phyloP scores from a whole-genome alignment of 2,329 filamentous ascomycete species.

The Monilinia vaccinii-corymbosi region DNA sequence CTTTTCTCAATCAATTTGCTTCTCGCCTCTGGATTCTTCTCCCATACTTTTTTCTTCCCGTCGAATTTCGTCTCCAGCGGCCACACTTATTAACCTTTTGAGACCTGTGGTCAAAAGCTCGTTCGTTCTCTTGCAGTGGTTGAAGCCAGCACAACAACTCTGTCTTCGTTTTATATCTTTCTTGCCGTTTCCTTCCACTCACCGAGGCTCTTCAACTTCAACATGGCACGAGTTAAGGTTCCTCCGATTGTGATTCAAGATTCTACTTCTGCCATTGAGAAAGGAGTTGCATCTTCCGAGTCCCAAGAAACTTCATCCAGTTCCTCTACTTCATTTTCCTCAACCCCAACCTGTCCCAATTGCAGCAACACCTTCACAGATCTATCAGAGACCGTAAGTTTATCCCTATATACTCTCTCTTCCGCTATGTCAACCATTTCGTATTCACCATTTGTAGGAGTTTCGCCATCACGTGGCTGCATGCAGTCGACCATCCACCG shows the following conservation, averaged over 20 bases:
- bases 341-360: conserved; percentile 10
- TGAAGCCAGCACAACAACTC: conserved; percentile 4
- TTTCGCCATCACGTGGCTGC: conserved; percentile 25
- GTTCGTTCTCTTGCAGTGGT: background rate
- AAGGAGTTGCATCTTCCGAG: conserved; percentile 8
- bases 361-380: conserved; percentile 10
- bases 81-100: conserved; percentile 2
- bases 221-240: conserved; percentile 13
- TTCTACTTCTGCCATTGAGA: background rate
- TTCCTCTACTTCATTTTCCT: conserved; percentile 8
- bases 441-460: conserved; percentile 23
- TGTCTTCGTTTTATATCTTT: background rate
- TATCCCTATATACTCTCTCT: background rate
- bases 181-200: background rate
- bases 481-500: conserved; percentile 19
- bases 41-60: background rate
- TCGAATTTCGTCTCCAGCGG: background rate
- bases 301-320: conserved; percentile 9
- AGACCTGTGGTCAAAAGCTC: conserved; percentile 2
- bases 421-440: background rate
- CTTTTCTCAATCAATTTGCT: background rate
- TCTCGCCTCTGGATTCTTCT: background rate
- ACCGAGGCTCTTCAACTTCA: background rate
- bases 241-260: conserved; percentile 9
- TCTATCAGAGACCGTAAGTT: conserved; percentile 10